A percentile compares a stretch with the other conserved stretches of the same genome.
Evolutionary conservation across 768 basidiomycete species (phyloP).

Genomic region (Mrakia hoshinonis): DNA sequence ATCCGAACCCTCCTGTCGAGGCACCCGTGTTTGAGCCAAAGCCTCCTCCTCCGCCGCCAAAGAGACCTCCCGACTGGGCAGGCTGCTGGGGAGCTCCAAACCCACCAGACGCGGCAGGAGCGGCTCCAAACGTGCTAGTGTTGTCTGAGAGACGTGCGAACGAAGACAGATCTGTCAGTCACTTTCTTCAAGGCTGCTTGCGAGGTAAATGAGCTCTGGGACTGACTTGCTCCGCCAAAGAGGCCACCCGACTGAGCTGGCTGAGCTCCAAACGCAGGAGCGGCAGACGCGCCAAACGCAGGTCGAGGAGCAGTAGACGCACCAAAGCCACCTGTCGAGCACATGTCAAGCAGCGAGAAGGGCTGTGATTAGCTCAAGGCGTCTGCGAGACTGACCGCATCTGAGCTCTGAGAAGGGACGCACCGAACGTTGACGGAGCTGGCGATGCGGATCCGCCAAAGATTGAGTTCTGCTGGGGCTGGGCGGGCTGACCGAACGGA

Average conservation of each 20-base stretch:
- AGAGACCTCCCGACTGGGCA: slow-evolving; percentile 5
- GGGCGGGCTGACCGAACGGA: slow-evolving; percentile 21
- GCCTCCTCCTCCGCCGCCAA: slow-evolving; percentile 19
- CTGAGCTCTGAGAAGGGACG: neutral
- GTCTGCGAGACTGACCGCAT: too few species aligned
- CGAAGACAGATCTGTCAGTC: neutral
- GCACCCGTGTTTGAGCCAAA: slow-evolving; percentile 11
- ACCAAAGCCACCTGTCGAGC: slow-evolving; percentile 15
- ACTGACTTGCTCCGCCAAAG: slow-evolving; percentile 17
- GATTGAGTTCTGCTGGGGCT: slow-evolving; percentile 19
- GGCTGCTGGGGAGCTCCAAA: slow-evolving; percentile 19
- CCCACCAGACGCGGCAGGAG: slow-evolving; percentile 6
- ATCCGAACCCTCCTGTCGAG: slow-evolving; percentile 16
- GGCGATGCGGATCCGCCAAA: slow-evolving; percentile 20
- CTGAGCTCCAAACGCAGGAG: slow-evolving; percentile 20
- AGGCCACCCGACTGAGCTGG: slow-evolving; percentile 14
- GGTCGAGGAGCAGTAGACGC: slow-evolving; percentile 19
- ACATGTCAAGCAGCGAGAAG: neutral
- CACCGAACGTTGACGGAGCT: slow-evolving; percentile 18
- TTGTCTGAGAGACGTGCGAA: neutral
- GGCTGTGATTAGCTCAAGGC: neutral
- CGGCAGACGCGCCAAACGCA: slow-evolving; percentile 17
- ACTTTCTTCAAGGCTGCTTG: neutral
- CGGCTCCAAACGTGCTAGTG: slow-evolving; percentile 15
- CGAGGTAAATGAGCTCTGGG: neutral